Percentiles rank a stretch among this genome's conserved stretches.
These are phyloP conservation scores for Rubia tinctorum DNA, from an alignment of 305 asterid species.

Conservation along the genomic window DNA sequence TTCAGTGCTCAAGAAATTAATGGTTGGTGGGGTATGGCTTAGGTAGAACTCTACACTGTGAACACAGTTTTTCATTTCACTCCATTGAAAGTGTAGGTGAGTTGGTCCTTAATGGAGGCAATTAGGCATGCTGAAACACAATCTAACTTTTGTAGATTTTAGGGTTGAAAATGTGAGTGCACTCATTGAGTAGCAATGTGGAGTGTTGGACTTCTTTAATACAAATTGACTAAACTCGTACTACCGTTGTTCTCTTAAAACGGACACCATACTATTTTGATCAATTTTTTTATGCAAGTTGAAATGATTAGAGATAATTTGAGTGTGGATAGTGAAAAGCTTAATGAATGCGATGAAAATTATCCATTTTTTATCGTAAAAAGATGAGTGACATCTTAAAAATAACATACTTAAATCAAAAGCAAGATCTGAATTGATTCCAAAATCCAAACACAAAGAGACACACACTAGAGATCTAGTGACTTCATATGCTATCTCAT, in stretches of 20 bases:
- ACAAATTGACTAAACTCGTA: background rate
- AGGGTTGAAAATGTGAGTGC: slow-evolving; percentile 1
- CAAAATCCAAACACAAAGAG: background rate
- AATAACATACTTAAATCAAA: background rate
- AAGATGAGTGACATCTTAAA: background rate
- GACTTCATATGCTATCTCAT: background rate
- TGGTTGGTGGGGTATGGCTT: slow-evolving; percentile 16
- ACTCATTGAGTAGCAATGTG: slow-evolving; percentile 1
- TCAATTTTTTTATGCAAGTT: too few relatives aligned
- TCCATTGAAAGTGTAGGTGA: background rate
- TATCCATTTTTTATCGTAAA: too few relatives aligned
- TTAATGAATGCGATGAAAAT: too few relatives aligned
- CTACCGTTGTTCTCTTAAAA: too few relatives aligned
- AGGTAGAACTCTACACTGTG: slow-evolving; percentile 5
- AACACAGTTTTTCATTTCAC: background rate
- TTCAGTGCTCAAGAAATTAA: background rate
- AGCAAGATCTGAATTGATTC: background rate
- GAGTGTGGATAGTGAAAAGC: too few relatives aligned
- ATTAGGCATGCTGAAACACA: background rate
- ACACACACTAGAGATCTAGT: background rate
- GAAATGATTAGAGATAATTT: too few relatives aligned
- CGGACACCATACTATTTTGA: too few relatives aligned
- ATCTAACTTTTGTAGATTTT: background rate
- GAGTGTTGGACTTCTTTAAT: background rate
- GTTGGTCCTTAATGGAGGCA: background rate